These are phyloP conservation scores for Corynascus novoguineensis DNA, from an alignment of 495 filamentous ascomycete species.

Conservation along the genomic window DNA sequence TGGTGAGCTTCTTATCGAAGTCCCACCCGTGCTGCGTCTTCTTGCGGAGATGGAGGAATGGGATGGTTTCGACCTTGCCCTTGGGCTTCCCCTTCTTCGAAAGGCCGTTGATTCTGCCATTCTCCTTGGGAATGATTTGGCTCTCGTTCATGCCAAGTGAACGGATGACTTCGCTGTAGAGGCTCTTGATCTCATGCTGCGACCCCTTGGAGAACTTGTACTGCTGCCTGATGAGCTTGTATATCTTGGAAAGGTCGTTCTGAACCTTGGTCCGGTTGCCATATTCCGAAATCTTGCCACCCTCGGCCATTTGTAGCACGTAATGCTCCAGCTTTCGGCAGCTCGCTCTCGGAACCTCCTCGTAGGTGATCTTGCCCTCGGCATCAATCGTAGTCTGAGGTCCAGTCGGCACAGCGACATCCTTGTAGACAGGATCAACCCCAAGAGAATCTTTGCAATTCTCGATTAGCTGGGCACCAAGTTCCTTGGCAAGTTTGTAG, in stretches of 20 bases:
- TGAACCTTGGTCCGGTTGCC: constrained; percentile 97
- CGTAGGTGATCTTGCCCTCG: constrained; percentile 81
- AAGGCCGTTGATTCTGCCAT: constrained; percentile 50
- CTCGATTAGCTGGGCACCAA: constrained; percentile 91
- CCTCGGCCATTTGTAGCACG: constrained; percentile 96
- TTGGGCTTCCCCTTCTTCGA: constrained; percentile 70
- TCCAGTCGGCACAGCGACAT: constrained; percentile 85
- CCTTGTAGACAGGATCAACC: constrained; percentile 84
- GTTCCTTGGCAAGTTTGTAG: constrained; percentile 90
- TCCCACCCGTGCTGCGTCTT: constrained; percentile 95
- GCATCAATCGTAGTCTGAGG: constrained; percentile 86
- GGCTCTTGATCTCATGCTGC: constrained; percentile 86
- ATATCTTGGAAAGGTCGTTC: constrained; percentile 86
- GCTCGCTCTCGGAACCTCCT: constrained; percentile 80
- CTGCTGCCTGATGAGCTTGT: constrained; percentile 96
- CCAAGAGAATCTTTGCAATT: constrained; percentile 92
- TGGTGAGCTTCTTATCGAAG: constrained; percentile 96
- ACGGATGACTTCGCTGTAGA: constrained; percentile 90
- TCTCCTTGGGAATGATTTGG: constrained; percentile 88
- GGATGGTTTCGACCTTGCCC: constrained; percentile 93
- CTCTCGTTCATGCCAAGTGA: constrained; percentile 95
- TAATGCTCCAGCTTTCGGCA: constrained; percentile 98
- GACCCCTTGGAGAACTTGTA: constrained; percentile 93
- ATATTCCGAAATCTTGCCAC: constrained; percentile 96
- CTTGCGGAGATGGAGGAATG: constrained; percentile 94